Conservation (phyloP, 2,329 filamentous ascomycete genomes). For the Thielaviopsis ethacetica region DNA sequence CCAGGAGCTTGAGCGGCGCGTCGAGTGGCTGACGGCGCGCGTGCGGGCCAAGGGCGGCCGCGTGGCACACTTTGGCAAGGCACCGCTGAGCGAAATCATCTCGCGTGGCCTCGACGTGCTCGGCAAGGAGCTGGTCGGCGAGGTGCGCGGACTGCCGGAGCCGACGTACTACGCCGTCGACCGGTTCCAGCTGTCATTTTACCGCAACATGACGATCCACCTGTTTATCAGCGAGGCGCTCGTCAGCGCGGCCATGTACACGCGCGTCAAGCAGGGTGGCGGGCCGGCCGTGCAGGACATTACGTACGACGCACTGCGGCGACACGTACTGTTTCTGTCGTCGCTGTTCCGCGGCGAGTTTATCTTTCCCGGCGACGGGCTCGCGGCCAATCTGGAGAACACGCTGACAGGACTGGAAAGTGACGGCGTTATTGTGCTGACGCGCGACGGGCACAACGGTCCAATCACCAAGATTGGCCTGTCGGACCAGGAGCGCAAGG, state of each 20-base stretch:
- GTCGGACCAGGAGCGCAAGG: conserved; percentile 55
- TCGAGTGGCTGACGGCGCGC: conserved; percentile 76
- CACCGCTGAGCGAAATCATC: conserved; percentile 65
- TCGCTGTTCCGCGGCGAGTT: conserved; percentile 92
- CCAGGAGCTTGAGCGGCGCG: conserved; percentile 64
- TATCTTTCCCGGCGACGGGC: conserved; percentile 80
- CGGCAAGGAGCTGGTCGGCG: conserved; percentile 73
- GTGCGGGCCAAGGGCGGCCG: conserved; percentile 76
- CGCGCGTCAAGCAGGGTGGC: conserved; percentile 77
- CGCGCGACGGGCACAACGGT: conserved; percentile 15
- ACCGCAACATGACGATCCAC: conserved; percentile 98
- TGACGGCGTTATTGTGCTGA: conserved; percentile 58
- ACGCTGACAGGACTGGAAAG: conserved; percentile 63
- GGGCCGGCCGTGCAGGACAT: conserved; percentile 68
- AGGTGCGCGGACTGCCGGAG: conserved; percentile 64
- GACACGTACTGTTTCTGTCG: conserved; percentile 78
- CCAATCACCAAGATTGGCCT: conserved; percentile 55
- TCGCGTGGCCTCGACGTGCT: conserved; percentile 83
- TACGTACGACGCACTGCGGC: conserved; percentile 51
- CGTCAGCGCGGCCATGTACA: conserved; percentile 83
- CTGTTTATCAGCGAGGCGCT: conserved; percentile 89
- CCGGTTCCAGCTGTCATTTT: conserved; percentile 92
- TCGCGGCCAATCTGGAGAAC: conserved; percentile 63
- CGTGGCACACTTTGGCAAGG: conserved; percentile 80
- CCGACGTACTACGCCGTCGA: conserved; percentile 92